A percentile compares a stretch with the other conserved stretches of the same genome.
Conservation (phyloP, 371 early-diverging fungal species). For the Mucor racemosus region DNA sequence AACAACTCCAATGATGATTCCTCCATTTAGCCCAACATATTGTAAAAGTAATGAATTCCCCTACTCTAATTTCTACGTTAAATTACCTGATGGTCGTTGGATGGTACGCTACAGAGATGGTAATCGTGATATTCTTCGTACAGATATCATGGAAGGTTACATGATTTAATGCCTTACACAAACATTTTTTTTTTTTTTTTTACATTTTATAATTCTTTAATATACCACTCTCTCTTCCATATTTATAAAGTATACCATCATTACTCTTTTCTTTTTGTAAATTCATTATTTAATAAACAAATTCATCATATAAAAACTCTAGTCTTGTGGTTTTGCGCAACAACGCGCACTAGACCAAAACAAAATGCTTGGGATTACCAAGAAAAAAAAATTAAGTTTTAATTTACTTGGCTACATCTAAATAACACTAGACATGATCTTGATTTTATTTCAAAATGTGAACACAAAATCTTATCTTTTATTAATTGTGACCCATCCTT, state of each 20-base stretch:
- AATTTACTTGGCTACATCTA: background rate
- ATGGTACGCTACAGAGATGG: conserved; percentile 54
- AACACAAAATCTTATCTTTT: background rate
- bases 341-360: background rate
- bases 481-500: background rate
- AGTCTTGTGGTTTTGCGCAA: background rate
- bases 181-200: background rate
- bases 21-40: conserved; percentile 56
- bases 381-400: background rate
- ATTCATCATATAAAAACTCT: background rate
- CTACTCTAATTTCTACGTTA: conserved; percentile 55
- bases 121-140: conserved; percentile 49
- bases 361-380: background rate
- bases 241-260: conserved; percentile 2
- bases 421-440: background rate
- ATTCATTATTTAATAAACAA: conserved; percentile 1
- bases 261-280: background rate
- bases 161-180: conserved; percentile 27
- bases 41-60: conserved; percentile 49
- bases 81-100: conserved; percentile 51
- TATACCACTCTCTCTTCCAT: background rate
- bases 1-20: conserved; percentile 31
- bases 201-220: background rate
- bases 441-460: background rate
- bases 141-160: conserved; percentile 50